Evolutionary conservation across 176 grass and related monocot genomes (phyloP).

Genomic region (Triticum dicoccoides): DNA sequence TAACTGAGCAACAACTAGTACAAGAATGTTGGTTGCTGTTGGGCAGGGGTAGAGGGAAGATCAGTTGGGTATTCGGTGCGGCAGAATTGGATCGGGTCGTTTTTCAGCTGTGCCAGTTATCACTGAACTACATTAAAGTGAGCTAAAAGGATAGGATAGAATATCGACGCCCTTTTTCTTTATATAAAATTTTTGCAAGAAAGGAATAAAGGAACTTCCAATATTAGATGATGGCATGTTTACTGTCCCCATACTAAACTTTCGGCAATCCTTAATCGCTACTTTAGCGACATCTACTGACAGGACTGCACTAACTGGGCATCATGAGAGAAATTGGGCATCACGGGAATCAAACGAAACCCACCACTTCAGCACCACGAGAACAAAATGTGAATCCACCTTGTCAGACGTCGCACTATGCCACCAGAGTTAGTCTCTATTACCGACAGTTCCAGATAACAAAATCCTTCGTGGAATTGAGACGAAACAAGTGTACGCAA

Average conservation of each 20-base stretch:
- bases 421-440: not conserved
- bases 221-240: not conserved
- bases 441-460: not conserved
- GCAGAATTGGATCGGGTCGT: not conserved
- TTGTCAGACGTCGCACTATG: not conserved
- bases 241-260: not conserved
- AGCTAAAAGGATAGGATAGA: not conserved
- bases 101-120: not conserved
- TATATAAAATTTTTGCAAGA: not conserved
- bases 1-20: not conserved
- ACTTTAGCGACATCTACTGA: not conserved
- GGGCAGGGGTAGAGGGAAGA: not conserved
- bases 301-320: not conserved
- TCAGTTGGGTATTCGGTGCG: not conserved
- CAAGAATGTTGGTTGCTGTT: not conserved
- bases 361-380: not conserved
- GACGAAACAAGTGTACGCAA: not conserved
- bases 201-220: constrained; percentile 37
- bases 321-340: not conserved
- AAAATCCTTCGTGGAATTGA: not conserved
- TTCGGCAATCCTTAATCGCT: not conserved
- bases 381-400: not conserved
- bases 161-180: not conserved
- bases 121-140: not conserved
- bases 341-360: not conserved